These are phyloP conservation scores for Populus hybrid DNA, from an alignment of 441 rosid species.

Conservation along the genomic window DNA sequence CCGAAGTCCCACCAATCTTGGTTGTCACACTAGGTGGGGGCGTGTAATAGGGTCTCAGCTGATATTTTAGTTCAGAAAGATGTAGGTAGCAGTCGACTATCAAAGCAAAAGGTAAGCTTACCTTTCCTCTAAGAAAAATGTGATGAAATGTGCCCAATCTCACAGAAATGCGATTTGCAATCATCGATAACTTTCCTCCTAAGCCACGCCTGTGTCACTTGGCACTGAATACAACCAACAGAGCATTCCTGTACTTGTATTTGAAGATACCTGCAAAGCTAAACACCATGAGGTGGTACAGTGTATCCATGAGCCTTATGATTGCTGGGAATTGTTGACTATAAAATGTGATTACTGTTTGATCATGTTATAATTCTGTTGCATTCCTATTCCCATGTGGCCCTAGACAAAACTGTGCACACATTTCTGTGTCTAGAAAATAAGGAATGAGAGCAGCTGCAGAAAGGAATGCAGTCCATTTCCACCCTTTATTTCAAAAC, in stretches of 20 bases:
- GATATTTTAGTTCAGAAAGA: neutral
- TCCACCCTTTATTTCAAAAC: too few relatives aligned
- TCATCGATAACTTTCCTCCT: slow-evolving; percentile 26
- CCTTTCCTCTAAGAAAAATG: neutral
- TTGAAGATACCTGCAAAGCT: slow-evolving; percentile 15
- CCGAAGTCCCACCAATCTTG: neutral
- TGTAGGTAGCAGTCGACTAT: neutral
- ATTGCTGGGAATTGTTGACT: neutral
- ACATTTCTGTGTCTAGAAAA: neutral
- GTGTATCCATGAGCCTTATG: slow-evolving; percentile 6
- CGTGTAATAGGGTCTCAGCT: neutral
- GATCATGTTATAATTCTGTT: neutral
- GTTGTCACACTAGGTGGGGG: neutral
- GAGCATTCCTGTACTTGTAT: slow-evolving; percentile 5
- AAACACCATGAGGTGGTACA: neutral
- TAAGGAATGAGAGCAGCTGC: neutral
- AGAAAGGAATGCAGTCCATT: neutral
- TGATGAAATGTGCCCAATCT: neutral
- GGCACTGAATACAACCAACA: neutral
- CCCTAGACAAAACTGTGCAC: neutral
- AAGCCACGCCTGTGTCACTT: slow-evolving; percentile 23
- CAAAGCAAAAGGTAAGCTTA: neutral
- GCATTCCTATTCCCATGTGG: too few relatives aligned
- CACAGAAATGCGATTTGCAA: neutral
- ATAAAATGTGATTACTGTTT: neutral